Evolutionary conservation across 768 basidiomycete genomes (phyloP).

Genomic region (Lentinula detonsa): DNA sequence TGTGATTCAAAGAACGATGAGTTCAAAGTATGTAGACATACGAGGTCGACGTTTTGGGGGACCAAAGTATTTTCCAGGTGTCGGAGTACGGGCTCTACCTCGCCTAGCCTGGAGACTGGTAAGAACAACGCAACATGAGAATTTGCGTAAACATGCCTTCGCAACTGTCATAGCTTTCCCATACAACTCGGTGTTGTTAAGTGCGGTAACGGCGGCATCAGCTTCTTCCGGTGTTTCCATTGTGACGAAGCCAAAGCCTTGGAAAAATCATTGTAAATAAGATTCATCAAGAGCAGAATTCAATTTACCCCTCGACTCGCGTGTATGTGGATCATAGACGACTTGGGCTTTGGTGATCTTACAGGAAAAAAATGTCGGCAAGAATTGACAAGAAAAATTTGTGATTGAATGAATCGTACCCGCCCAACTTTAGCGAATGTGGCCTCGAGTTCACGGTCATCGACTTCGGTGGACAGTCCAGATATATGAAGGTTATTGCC

Average conservation of each 20-base stretch:
- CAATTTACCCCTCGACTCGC: slow-evolving; percentile 45
- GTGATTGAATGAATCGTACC: slow-evolving; percentile 35
- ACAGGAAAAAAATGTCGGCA: neutral
- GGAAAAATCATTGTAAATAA: slow-evolving; percentile 21
- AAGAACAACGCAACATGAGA: neutral
- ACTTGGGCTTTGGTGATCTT: slow-evolving; percentile 71
- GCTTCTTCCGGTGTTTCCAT: slow-evolving; percentile 85
- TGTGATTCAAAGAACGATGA: neutral
- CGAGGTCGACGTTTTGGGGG: slow-evolving; percentile 78
- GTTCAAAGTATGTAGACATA: slow-evolving; percentile 15
- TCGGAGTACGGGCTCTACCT: slow-evolving; percentile 86
- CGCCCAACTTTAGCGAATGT: slow-evolving; percentile 86
- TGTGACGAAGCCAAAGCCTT: slow-evolving; percentile 65
- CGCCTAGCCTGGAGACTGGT: slow-evolving; percentile 60
- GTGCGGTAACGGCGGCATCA: slow-evolving; percentile 79
- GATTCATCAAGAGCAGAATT: slow-evolving; percentile 69
- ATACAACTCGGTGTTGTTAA: slow-evolving; percentile 80
- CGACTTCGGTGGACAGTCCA: slow-evolving; percentile 50
- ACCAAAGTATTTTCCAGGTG: slow-evolving; percentile 92
- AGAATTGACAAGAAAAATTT: neutral
- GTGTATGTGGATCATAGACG: slow-evolving; percentile 67
- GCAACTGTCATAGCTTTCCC: slow-evolving; percentile 86
- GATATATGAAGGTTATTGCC: slow-evolving; percentile 65
- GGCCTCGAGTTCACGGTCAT: slow-evolving; percentile 83
- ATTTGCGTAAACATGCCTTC: slow-evolving; percentile 45